Conservation (phyloP, 352 stramenopile genomes). For the Pythium myriotylum region DNA sequence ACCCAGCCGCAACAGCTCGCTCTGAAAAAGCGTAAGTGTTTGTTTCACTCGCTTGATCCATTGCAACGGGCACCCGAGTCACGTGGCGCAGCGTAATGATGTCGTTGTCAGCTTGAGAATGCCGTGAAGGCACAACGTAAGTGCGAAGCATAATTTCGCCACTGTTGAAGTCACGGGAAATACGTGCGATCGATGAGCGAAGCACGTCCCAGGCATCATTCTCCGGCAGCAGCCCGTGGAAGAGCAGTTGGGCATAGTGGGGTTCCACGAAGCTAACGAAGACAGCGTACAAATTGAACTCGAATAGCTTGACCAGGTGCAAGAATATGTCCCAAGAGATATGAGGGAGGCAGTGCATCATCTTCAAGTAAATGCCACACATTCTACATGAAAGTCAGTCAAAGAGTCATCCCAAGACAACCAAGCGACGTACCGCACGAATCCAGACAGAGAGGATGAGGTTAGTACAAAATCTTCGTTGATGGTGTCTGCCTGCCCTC, state of each 20-base stretch:
- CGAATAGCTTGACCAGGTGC: constrained; percentile 74
- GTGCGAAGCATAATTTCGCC: constrained; percentile 26
- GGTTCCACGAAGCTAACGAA: constrained; percentile 66
- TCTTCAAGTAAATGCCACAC: constrained; percentile 85
- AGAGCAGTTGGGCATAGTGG: constrained; percentile 51
- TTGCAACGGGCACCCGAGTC: constrained; percentile 39
- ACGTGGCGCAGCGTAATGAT: constrained; percentile 57
- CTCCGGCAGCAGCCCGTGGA: constrained; percentile 34
- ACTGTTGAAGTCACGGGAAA: constrained; percentile 15
- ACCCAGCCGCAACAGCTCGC: constrained; percentile 63
- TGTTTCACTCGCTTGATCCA: constrained; percentile 55
- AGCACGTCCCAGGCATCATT: constrained; percentile 11
- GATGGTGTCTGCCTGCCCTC: not conserved
- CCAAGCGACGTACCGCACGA: constrained; percentile 50
- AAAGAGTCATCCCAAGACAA: too few relatives aligned
- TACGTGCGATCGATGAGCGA: constrained; percentile 9
- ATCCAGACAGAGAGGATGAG: constrained; percentile 70
- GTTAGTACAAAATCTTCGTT: constrained; percentile 69
- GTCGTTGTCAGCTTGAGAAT: constrained; percentile 22
- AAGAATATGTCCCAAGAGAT: constrained; percentile 72
- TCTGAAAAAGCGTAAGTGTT: constrained; percentile 69
- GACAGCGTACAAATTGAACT: constrained; percentile 80
- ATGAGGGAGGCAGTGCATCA: constrained; percentile 83
- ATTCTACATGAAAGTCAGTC: constrained; percentile 37
- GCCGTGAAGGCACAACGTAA: constrained; percentile 10